These are phyloP conservation scores for Sporothrix humicola DNA, from an alignment of 2,329 filamentous ascomycete genomes.

Conservation along the genomic window DNA sequence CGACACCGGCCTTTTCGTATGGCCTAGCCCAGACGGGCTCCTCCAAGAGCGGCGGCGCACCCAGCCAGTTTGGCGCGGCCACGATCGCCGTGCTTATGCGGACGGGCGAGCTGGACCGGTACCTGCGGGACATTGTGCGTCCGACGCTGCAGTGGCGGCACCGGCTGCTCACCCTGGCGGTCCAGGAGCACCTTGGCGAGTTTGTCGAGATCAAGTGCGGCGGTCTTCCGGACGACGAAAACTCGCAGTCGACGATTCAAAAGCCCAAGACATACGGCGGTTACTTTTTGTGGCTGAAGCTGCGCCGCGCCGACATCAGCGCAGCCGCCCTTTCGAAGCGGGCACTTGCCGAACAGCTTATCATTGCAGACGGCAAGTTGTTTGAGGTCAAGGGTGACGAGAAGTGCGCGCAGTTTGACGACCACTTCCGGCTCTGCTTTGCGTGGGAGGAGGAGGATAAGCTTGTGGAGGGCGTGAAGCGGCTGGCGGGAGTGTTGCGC, in stretches of 20 bases:
- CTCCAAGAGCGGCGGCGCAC: slow-evolving; percentile 62
- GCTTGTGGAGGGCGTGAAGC: slow-evolving; percentile 69
- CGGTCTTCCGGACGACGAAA: slow-evolving; percentile 36
- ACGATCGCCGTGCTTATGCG: slow-evolving; percentile 57
- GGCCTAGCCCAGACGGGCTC: slow-evolving; percentile 61
- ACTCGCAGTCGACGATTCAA: no score
- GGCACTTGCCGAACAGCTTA: slow-evolving; percentile 66
- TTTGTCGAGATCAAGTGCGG: slow-evolving; percentile 57
- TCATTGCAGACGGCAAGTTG: slow-evolving; percentile 70
- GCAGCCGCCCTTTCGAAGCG: slow-evolving; percentile 61
- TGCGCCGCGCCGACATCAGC: slow-evolving; percentile 58
- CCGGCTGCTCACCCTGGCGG: slow-evolving; percentile 61
- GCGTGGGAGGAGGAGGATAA: slow-evolving; percentile 71
- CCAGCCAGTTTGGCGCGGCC: slow-evolving; percentile 56
- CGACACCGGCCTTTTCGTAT: slow-evolving; percentile 59
- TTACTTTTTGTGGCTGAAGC: slow-evolving; percentile 81
- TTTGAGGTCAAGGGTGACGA: slow-evolving; percentile 71
- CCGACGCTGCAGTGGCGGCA: slow-evolving; percentile 57
- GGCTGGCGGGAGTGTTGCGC: slow-evolving; percentile 40
- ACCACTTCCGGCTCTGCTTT: slow-evolving; percentile 70
- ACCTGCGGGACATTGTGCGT: slow-evolving; percentile 51
- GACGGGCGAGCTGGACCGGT: slow-evolving; percentile 52
- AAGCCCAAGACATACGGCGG: slow-evolving; percentile 67
- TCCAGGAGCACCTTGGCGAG: slow-evolving; percentile 65
- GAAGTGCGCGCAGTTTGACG: slow-evolving; percentile 59